A percentile compares a stretch with the other conserved stretches of the same genome.
phyloP scores from a whole-genome alignment of 805 yeast genomes.

The Zygosaccharomyces kombuchaensis region DNA sequence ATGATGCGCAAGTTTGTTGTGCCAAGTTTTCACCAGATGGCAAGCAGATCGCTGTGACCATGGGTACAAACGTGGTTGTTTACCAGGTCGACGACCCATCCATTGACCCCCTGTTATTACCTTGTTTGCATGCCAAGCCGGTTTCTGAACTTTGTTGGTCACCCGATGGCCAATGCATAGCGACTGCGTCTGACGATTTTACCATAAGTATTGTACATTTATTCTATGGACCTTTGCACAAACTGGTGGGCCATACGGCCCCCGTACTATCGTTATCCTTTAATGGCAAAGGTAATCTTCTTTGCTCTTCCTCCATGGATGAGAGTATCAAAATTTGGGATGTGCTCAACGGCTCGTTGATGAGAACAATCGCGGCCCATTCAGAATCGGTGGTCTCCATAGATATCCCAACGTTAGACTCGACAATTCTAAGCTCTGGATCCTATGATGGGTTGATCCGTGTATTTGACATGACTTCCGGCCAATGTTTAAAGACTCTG shows the following conservation, averaged over 20 bases:
- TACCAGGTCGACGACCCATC: conserved; percentile 45
- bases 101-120: conserved; percentile 17
- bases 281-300: conserved; percentile 68
- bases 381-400: conserved; percentile 82
- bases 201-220: conserved; percentile 73
- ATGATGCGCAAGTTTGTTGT: conserved; percentile 35
- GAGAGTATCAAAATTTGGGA: conserved; percentile 94
- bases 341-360: conserved; percentile 53
- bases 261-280: conserved; percentile 72
- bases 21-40: conserved; percentile 64
- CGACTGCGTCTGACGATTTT: conserved; percentile 83
- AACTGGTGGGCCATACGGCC: conserved; percentile 74
- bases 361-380: conserved; percentile 85
- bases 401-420: conserved; percentile 70
- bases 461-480: conserved; percentile 80
- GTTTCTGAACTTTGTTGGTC: conserved; percentile 75
- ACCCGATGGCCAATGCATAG: conserved; percentile 66
- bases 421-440: conserved; percentile 74
- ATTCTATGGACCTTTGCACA: conserved; percentile 39
- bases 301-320: conserved; percentile 82
- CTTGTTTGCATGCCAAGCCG: conserved; percentile 48
- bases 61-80: conserved; percentile 55
- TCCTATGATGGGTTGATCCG: conserved; percentile 89
- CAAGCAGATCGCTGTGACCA: conserved; percentile 49
- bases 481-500: conserved; percentile 87